Conservation (phyloP, 495 filamentous ascomycete species). For the Penicillium desertorum region DNA sequence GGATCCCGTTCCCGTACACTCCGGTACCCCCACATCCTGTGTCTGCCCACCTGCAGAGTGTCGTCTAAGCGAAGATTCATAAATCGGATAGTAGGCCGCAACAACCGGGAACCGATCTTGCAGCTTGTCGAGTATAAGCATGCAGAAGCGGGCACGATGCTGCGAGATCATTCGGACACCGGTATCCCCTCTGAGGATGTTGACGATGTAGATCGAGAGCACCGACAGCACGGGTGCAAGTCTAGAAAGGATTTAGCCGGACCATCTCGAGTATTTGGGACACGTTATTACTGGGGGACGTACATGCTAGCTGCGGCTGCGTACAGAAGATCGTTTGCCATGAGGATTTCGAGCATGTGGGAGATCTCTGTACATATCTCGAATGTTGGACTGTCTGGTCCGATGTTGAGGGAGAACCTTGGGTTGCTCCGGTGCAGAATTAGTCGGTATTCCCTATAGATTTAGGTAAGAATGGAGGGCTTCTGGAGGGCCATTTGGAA, state of each 20-base stretch:
- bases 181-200: conserved; percentile 16
- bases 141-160: conserved; percentile 26
- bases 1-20: neutral
- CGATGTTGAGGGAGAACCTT: conserved; percentile 9
- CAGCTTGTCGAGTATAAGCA: conserved; percentile 19
- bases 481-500: neutral
- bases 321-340: conserved; percentile 11
- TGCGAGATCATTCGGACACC: conserved; percentile 20
- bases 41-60: neutral
- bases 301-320: conserved; percentile 14
- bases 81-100: conserved; percentile 13
- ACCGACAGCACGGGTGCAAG: conserved; percentile 18
- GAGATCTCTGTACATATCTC: conserved; percentile 16
- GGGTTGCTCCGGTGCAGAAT: conserved; percentile 16
- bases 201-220: conserved; percentile 22
- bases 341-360: conserved; percentile 11
- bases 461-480: neutral
- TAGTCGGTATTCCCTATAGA: conserved; percentile 13
- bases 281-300: neutral
- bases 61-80: conserved; percentile 12
- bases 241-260: conserved; percentile 9
- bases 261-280: neutral
- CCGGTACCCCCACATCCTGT: neutral
- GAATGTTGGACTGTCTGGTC: conserved; percentile 11
- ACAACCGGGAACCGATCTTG: conserved; percentile 15